Percentiles rank a stretch among this genome's conserved stretches.
phyloP scores from a whole-genome alignment of 2,329 filamentous ascomycete species.

The Pyrenophora seminiperda region DNA sequence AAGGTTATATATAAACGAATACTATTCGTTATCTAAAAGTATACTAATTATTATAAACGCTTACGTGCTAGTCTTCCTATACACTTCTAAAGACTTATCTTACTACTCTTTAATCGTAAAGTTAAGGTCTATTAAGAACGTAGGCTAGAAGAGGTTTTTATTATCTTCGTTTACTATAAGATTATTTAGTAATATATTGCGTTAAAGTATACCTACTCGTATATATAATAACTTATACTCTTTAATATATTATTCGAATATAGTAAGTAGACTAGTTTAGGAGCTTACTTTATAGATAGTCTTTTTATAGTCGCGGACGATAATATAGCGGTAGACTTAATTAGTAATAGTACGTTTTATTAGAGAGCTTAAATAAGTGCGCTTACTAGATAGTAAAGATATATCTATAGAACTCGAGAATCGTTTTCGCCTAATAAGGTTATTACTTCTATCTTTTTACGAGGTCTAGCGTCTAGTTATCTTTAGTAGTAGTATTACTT shows the following conservation, averaged over 20 bases:
- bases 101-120: constrained; percentile 45
- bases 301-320: constrained; percentile 50
- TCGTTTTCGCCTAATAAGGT: constrained; percentile 12
- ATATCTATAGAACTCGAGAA: constrained; percentile 29
- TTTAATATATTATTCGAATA: constrained; percentile 45
- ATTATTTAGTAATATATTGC: constrained; percentile 55
- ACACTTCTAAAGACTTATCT: constrained; percentile 47
- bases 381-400: constrained; percentile 23
- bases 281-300: constrained; percentile 52
- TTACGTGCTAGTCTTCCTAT: constrained; percentile 52
- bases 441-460: constrained; percentile 19
- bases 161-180: constrained; percentile 56
- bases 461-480: constrained; percentile 17
- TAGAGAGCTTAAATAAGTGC: constrained; percentile 12
- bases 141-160: constrained; percentile 46
- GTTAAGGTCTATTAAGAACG: constrained; percentile 53
- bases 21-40: constrained; percentile 47
- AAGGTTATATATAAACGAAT: constrained; percentile 56
- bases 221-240: constrained; percentile 43
- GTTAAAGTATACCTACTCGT: constrained; percentile 46
- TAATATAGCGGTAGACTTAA: constrained; percentile 49
- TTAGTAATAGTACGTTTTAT: constrained; percentile 29
- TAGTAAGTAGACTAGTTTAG: constrained; percentile 42
- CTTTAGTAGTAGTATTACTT: constrained; percentile 14
- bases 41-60: constrained; percentile 56